Base-by-base conservation (phyloP, 148 eudicot species). In the Simmondsia chinensis region DNA sequence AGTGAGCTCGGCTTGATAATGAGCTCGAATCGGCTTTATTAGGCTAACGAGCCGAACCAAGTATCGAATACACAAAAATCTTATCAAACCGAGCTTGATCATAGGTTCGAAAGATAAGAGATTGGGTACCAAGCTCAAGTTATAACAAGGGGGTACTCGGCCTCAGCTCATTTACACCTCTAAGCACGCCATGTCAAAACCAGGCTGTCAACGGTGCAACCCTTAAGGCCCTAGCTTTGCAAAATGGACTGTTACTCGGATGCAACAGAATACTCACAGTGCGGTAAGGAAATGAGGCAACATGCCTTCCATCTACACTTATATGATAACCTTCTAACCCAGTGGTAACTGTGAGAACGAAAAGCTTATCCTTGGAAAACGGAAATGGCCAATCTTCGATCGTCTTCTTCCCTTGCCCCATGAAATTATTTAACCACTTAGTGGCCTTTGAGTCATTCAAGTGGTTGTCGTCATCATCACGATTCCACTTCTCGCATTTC, bases 251-350 rank as follows among this genome's bases (percentile, higher is more conserved):
- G 0, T 2, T 6, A 32, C n/a, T 7, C 12, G 22, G 29, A 33
- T 23, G 22, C 2, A 22, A 27, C 8, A 23, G 6, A 47, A 20
- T 60, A 58, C 93, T 73, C 70, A 86, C 96, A 43, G 73, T 72
- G 17, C 87, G 93, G 60, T 82, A 82, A 33, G 93, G 71, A 51
- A 82, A 78, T 25, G 93, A 82, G 24, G 93, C 60, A 36, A 78
- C 26, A 66, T 86, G 96, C 51, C 84, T 60, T 57, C 93, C 96
- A 40, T 86, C 82, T 11, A 81, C 93, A 52, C 63, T 78, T 34
- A 79, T 52, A 43, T 82, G 96, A 61, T 68, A 86, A 23, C 96
- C 96, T 66, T 86, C 96, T 54, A 82, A 66, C 24, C 96, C 87
- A 42, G 96, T 68, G 47, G 55, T 46, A 20, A 82, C 51, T 2